Conservation (phyloP, 2,329 filamentous ascomycete genomes). For the Colletotrichum sp. region DNA sequence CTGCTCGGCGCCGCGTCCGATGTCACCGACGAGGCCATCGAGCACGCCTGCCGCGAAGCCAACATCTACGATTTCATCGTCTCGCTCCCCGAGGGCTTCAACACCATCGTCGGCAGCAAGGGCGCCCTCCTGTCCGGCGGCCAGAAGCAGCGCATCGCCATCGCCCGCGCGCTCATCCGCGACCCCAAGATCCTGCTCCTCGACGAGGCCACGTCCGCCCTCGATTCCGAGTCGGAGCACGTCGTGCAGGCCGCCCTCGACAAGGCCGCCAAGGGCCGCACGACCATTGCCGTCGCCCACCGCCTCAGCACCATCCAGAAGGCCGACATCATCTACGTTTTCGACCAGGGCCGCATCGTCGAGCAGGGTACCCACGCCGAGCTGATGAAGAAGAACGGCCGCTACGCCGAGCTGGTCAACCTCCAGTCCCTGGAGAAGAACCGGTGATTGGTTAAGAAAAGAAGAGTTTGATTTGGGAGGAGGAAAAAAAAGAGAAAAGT, state of each 20-base stretch:
- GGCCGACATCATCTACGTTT: conserved; percentile 95
- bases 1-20: conserved; percentile 73
- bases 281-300: conserved; percentile 94
- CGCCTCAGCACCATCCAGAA: conserved; percentile 91
- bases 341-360: conserved; percentile 85
- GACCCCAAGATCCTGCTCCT: conserved; percentile 86
- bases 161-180: conserved; percentile 88
- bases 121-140: conserved; percentile 86
- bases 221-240: conserved; percentile 79
- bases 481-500: background rate
- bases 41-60: conserved; percentile 83
- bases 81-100: conserved; percentile 83
- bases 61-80: conserved; percentile 94
- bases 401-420: conserved; percentile 81
- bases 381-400: conserved; percentile 70
- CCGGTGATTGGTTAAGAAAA: conserved; percentile 20
- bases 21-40: conserved; percentile 73
- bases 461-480: background rate
- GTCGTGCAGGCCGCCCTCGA: conserved; percentile 83
- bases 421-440: conserved; percentile 76
- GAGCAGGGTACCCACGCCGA: conserved; percentile 83
- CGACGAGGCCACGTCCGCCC: conserved; percentile 79
- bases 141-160: conserved; percentile 94
- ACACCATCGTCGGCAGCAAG: conserved; percentile 85
- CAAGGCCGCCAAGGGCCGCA: conserved; percentile 80